Conservation (phyloP, 495 filamentous ascomycete genomes). For the Tricharina praecox region DNA sequence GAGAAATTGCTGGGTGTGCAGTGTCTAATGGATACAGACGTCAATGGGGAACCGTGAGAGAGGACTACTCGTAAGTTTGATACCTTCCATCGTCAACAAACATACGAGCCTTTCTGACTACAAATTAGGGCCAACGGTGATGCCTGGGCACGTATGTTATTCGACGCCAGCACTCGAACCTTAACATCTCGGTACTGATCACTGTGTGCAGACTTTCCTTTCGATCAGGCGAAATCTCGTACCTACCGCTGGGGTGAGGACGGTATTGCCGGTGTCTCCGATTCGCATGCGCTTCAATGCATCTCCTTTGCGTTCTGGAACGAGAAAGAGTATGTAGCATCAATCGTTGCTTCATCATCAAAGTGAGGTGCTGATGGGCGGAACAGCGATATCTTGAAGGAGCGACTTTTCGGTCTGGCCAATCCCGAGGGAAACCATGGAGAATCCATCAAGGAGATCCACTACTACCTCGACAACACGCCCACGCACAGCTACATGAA, state of each 20-base stretch:
- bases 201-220: constrained; percentile 55
- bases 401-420: constrained; percentile 80
- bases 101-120: background rate
- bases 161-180: background rate
- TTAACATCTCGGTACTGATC: background rate
- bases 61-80: constrained; percentile 70
- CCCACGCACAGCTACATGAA: constrained; percentile 97
- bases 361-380: background rate
- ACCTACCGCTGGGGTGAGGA: constrained; percentile 92
- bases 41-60: constrained; percentile 46
- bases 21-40: constrained; percentile 12
- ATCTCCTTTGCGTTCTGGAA: constrained; percentile 97
- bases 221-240: constrained; percentile 75
- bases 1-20: background rate
- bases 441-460: constrained; percentile 86
- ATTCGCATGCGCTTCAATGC: constrained; percentile 76
- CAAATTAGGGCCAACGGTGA: constrained; percentile 47
- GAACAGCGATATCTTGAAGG: constrained; percentile 78
- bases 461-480: constrained; percentile 92
- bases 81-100: background rate
- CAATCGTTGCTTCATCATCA: too few species aligned
- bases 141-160: constrained; percentile 80
- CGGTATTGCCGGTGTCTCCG: constrained; percentile 88
- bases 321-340: constrained; percentile 76
- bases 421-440: constrained; percentile 96